Evolutionary conservation across 2,329 filamentous ascomycete genomes (phyloP), one percentile per base, ranked within the genome.

Genomic region (Nectriaceae sp.): DNA sequence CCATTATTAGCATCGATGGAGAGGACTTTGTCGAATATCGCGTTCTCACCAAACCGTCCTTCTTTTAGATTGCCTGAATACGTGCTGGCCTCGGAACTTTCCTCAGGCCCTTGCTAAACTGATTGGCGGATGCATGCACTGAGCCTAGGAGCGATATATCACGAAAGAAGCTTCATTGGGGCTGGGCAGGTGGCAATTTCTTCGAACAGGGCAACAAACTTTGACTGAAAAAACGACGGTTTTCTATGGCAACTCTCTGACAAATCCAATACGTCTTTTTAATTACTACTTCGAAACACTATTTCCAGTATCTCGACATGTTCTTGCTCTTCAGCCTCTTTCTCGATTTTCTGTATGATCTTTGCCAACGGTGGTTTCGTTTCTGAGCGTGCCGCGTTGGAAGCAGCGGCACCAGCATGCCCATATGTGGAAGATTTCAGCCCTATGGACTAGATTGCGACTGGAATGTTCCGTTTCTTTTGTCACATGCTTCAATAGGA

Each of bases 1-100:
- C 76, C 10, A 81, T 86, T 19, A 76, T 86, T 57, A 84, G 71
- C 40, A 86, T 87, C 50, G 82, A 86, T 50, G 83, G 82, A 19
- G 83, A 86, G 61, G 83, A 86, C 53, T 87, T 83, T 51, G 82
- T 87, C 26, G 83, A 86, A 63, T 86, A 86, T 54, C 76, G 83
- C 2, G 80, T 87, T 2, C 74, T 87, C 21, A 84, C 79, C 1
- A 85, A 84, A 66, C 81, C 82, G 0, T 78, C 74, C 0, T 85
- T 85, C 59, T 85, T 83, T 54, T 83, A 64, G 61, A 46, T 21
- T 36, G 29, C 22, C 13, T 21, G 41, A 31, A 29, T 19, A 38
- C 31, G 21, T n/a, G 31, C 16, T 40, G 29, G 10, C 10, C 38
- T 36, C 20, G 37, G 21, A 39, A 40, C 33, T 18, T 13, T 8